Percentiles rank a stretch among this genome's conserved stretches.
Conservation (phyloP, 305 asterid species). For the Plantago coronopus region DNA sequence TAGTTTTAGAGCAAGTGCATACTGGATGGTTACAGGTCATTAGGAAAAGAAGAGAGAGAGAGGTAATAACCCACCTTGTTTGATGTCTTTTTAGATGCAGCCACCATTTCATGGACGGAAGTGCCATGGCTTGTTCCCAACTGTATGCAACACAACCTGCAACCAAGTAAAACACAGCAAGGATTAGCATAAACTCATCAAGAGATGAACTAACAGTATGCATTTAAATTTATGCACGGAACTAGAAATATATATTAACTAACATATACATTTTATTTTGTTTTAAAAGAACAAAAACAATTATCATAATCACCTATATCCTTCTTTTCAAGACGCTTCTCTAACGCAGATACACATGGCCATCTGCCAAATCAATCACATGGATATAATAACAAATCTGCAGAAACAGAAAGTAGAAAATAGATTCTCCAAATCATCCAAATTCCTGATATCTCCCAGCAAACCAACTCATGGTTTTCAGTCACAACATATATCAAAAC, state of each 20-base stretch:
- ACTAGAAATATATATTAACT: not conserved
- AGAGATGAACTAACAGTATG: not conserved
- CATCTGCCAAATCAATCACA: constrained; percentile 93
- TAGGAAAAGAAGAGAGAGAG: constrained; percentile 4
- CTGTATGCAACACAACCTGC: constrained; percentile 78
- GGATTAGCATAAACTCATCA: not conserved
- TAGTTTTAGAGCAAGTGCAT: not conserved
- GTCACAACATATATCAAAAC: not conserved
- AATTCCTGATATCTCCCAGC: constrained; percentile 91
- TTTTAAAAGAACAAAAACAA: too few species aligned
- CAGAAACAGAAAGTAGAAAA: constrained; percentile 40
- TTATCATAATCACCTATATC: constrained; percentile 40
- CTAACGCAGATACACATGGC: constrained; percentile 83
- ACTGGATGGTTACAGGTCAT: not conserved
- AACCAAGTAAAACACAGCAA: not conserved
- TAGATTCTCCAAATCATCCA: constrained; percentile 73
- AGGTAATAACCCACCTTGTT: constrained; percentile 47
- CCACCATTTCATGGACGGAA: constrained; percentile 87
- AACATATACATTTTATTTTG: too few species aligned
- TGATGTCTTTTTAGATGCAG: constrained; percentile 77
- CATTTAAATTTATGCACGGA: not conserved
- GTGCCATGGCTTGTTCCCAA: constrained; percentile 89
- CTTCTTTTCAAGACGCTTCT: constrained; percentile 55
- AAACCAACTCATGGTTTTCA: constrained; percentile 18
- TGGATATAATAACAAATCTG: constrained; percentile 95